Evolutionary conservation across 2,329 filamentous ascomycete species (phyloP).

Genomic region (Fusarium nygamai): DNA sequence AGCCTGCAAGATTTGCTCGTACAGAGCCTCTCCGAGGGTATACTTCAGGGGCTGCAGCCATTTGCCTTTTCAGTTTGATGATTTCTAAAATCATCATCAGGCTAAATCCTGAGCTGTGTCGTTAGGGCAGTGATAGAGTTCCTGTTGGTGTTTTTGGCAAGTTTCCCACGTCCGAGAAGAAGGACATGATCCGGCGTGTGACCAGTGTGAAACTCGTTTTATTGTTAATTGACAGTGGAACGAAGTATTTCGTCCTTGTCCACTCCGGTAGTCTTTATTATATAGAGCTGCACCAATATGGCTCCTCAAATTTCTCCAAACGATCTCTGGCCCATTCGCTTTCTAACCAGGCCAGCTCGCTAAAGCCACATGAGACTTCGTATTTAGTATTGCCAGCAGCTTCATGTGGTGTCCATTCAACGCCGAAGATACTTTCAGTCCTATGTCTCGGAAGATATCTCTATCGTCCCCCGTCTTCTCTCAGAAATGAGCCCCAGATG

Average conservation of each 20-base stretch:
- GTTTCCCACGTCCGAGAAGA: too few species aligned
- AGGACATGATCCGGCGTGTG: too few species aligned
- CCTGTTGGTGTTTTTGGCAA: too few species aligned
- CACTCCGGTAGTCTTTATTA: too few species aligned
- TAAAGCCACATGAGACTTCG: not conserved
- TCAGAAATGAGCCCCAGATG: not conserved
- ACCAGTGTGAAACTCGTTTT: too few species aligned
- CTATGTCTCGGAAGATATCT: not conserved
- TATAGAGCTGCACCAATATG: too few species aligned
- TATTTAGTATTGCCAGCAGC: not conserved
- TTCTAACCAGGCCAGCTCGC: not conserved
- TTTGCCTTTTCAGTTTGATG: not conserved
- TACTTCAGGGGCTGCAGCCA: not conserved
- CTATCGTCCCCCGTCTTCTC: not conserved
- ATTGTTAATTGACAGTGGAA: too few species aligned
- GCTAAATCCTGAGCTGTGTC: too few species aligned
- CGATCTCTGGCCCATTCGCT: not conserved
- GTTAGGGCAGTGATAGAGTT: too few species aligned
- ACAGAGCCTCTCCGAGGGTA: not conserved
- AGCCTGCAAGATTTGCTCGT: not conserved
- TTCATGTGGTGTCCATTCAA: not conserved
- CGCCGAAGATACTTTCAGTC: not conserved
- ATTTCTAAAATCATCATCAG: not conserved
- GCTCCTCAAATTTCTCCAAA: not conserved
- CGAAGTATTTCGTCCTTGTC: too few species aligned